Evolutionary conservation across 1,139 yeast species (phyloP), one percentile per base, ranked within the genome.

Genomic region (Pichia sp.): DNA sequence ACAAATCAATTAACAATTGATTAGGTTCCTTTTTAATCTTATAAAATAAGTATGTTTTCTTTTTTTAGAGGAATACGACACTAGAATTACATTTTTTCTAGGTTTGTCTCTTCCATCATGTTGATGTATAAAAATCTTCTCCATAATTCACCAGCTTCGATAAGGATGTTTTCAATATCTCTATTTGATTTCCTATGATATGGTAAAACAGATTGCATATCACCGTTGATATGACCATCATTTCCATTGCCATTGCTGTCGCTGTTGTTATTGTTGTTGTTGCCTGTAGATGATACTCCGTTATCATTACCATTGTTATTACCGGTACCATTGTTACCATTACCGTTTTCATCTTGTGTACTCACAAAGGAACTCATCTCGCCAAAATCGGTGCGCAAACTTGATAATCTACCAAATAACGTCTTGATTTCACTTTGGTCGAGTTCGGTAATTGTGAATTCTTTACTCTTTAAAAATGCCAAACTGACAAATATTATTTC

Each of bases 341-440:
- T 28, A 10, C 14, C 28, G 20, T 44, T 42, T 7, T 50, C 52
- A 34, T 53, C 57, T 12, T 24, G 44, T 8, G 57, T 53, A 20
- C 59, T 57, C 37, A 64, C 57, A 50, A 63, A 54, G 28, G 65
- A 52, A 40, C 58, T 50, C 38, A 58, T 54, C 66, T 39, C 81
- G 3, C 58, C 53, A 34, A 37, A 42, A 38, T 46, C 52, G 7
- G 58, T 55, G 30, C 51, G 58, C 40, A 62, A 51, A 74, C 71
- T 64, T 3, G 67, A 61, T n/a, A 63, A 46, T 48, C 85, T 76
- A 47, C 82, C 79, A 53, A 91, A 72, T 56, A 81, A 82, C 61
- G 90, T 96, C 42, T 91, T 74, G 35, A 89, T 87, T 67, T 91
- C 98, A 55, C 88, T 83, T 62, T 87, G 96, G 61, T 91, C 98